phyloP scores from a whole-genome alignment of 225 moss, liverwort and hornwort genomes.

The Pleurozium schreberi region DNA sequence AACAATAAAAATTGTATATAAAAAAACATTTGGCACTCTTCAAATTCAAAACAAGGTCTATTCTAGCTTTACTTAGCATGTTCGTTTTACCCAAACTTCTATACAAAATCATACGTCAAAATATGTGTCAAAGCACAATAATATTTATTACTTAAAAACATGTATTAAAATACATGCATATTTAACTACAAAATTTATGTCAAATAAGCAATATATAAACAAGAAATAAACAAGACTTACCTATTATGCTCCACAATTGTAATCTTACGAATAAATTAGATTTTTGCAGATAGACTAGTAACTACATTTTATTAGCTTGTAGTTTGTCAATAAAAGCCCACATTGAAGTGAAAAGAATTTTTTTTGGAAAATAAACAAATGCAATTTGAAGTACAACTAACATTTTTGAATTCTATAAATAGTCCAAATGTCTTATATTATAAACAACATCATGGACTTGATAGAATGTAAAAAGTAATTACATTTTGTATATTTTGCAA shows the following conservation, averaged over 20 bases:
- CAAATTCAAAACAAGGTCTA: neutral
- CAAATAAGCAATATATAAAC: neutral
- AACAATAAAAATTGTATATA: neutral
- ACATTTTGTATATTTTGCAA: neutral
- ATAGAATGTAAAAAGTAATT: neutral
- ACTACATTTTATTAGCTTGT: neutral
- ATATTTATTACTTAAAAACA: neutral
- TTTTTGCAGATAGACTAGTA: neutral
- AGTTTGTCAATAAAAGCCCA: neutral
- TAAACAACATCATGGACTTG: neutral
- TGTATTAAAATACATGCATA: neutral
- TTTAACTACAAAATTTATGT: neutral
- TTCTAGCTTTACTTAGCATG: neutral
- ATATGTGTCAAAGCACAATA: neutral
- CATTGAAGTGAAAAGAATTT: neutral
- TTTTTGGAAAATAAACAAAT: neutral
- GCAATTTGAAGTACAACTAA: neutral
- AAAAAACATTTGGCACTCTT: neutral
- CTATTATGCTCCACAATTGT: neutral
- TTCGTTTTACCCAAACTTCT: neutral
- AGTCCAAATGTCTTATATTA: neutral
- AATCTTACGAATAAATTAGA: neutral
- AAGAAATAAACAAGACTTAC: neutral
- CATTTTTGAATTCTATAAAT: neutral
- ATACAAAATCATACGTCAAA: neutral